Evolutionary conservation across 2,329 filamentous ascomycete genomes (phyloP), one percentile per base, ranked within the genome.

Genomic region (Colletotrichum destructivum): DNA sequence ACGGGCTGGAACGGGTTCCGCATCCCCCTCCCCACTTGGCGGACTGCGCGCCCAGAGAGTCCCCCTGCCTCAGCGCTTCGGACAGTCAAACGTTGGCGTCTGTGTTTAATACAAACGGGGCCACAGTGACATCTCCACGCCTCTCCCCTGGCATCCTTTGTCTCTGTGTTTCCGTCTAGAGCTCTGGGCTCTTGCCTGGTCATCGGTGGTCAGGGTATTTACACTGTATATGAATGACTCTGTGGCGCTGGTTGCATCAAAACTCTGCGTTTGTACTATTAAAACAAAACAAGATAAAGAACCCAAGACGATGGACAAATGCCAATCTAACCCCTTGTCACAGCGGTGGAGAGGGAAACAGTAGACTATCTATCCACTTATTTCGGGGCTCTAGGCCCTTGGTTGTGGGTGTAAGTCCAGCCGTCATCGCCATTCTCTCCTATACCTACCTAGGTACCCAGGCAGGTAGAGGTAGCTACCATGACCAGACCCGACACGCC

Each of bases 81-180:
- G 54, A 63, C 38, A 23, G 31, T 23, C 31, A 62, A 62, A 51
- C 59, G 18, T 51, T 62, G 59, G 59, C 51, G 46, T 40, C 15
- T 49, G 46, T 62, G 31, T 51, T 51, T 51, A 52, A 62, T 46
- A 51, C 46, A 62, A 62, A 62, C 60, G 23, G 51, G 47, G n/a
- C 49, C 38, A 35, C 55, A 42, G 38, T 59, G 55, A 44, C 35
- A 59, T 44, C 55, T 59, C 61, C 47, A 35, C 61, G 49, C 47
- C 38, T 18, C 21, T n/a, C 21, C 16, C 42, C 15, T 21, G 21
- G n/a, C 40, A n/a, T 62, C 60, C 4, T 26, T n/a, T 46, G 16
- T 52, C 23, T 31, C 21, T 51, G 47, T 46, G 16, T 62, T 18
- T 46, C 21, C 38, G 47, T n/a, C 52, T n/a, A 21, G 52, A 16